Evolutionary conservation across 306 rosid species (phyloP), one percentile per base, ranked within the genome.

Genomic region (Prunus davidiana): DNA sequence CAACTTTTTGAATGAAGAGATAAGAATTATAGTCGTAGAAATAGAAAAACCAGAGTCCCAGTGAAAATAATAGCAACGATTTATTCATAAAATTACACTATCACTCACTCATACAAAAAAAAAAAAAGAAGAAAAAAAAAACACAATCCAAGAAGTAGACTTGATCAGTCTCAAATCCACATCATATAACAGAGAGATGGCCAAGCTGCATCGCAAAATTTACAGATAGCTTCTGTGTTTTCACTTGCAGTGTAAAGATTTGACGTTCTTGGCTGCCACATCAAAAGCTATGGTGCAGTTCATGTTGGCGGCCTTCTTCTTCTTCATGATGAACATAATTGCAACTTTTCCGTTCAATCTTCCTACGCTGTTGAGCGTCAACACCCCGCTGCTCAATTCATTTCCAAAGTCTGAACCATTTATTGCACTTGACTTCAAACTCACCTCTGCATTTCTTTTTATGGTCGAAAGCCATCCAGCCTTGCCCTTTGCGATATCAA

Each of bases 401-500:
- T 24, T 61, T 2, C 77, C 58, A 25, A 71, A 49, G 52, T 12
- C 24, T 0, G 67, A 18, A 18, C 12, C 8, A 66, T 1, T 78
- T 52, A 71, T 20, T 8, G 0, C 47, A 16, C 8, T 41, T 1
- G 50, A 25, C 4, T 12, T 63, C 77, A 63, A 54, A 27, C 9
- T 52, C 1, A 71, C 72, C 2, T 8, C 19, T 0, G 60, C 55
- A 1, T 27, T 20, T 2, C 49, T 64, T n/a, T 77, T 77, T 12
- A 69, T 77, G 43, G 81, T 69, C 5, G 70, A 47, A 69, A 54
- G 80, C 69, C 69, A 13, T 8, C 75, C 80, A 28, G 52, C 80
- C 62, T 77, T 77, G n/a, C 75, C 16, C 28, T 68, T 68, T 5
- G 69, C 69, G 13, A 58, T 10, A n/a, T 6, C 0, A 2, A 46